These are phyloP conservation scores for Maudiozyma turicensis DNA, from an alignment of 805 yeast species.

Conservation along the genomic window DNA sequence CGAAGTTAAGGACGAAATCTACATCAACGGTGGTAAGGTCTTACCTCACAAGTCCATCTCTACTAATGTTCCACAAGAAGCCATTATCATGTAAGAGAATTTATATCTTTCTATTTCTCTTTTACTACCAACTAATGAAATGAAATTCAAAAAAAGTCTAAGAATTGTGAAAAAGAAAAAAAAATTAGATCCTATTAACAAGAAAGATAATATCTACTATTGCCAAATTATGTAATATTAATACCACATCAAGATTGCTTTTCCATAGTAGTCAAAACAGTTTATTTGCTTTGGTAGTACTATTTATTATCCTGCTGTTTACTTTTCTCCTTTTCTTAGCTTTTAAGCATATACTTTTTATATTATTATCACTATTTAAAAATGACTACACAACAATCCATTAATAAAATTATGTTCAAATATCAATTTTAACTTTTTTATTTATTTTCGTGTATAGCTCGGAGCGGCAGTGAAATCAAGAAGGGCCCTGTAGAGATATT, in stretches of 20 bases:
- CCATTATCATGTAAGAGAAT: constrained; percentile 80
- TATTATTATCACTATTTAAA: background rate
- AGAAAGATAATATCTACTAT: background rate
- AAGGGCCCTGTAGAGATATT: too few relatives aligned
- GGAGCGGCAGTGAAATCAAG: too few relatives aligned
- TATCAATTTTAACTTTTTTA: background rate
- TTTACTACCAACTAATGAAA: background rate
- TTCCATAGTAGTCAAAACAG: too few relatives aligned
- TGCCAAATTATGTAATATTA: background rate
- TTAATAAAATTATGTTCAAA: background rate
- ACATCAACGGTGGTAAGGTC: constrained; percentile 98
- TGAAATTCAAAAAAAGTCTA: background rate
- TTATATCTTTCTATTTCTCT: background rate
- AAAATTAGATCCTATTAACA: background rate
- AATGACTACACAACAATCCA: background rate
- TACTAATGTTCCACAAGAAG: constrained; percentile 92
- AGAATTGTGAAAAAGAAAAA: background rate
- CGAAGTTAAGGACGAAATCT: constrained; percentile 94
- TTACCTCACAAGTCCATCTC: constrained; percentile 97
- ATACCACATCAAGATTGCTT: background rate
- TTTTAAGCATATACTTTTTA: background rate
- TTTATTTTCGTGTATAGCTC: too few relatives aligned
- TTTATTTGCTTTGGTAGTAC: background rate
- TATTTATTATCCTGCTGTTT: background rate
- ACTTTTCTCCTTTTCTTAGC: background rate